A percentile compares a stretch with the other conserved stretches of the same genome.
phyloP scores from a whole-genome alignment of 1,139 yeast genomes.

The Suhomyces bribrorum region DNA sequence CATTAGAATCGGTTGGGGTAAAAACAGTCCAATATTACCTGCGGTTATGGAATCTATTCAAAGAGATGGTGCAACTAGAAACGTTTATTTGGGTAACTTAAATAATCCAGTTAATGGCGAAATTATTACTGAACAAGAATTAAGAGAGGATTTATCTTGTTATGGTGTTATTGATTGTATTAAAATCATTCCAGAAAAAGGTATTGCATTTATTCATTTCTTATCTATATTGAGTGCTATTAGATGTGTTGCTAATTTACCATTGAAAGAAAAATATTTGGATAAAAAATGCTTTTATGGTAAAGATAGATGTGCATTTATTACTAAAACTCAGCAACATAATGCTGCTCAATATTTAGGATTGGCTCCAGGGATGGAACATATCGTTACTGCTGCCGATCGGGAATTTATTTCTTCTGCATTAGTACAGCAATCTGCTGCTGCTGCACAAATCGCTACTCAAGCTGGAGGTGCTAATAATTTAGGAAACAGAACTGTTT shows the following conservation, averaged over 20 bases:
- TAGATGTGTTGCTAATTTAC: slow-evolving; percentile 58
- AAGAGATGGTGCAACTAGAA: slow-evolving; percentile 88
- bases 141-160: slow-evolving; percentile 48
- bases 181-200: slow-evolving; percentile 58
- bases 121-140: slow-evolving; percentile 59
- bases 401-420: slow-evolving; percentile 62
- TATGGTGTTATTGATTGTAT: slow-evolving; percentile 60
- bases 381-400: slow-evolving; percentile 78
- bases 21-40: slow-evolving; percentile 64
- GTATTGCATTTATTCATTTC: slow-evolving; percentile 63
- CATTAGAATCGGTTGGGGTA: slow-evolving; percentile 70
- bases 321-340: slow-evolving; percentile 93
- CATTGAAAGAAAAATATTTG: slow-evolving; percentile 53
- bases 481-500: slow-evolving; percentile 88
- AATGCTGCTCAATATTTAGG: slow-evolving; percentile 96
- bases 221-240: slow-evolving; percentile 59
- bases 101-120: slow-evolving; percentile 49
- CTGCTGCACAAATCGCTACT: slow-evolving; percentile 73
- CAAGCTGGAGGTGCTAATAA: slow-evolving; percentile 77
- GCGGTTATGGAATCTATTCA: slow-evolving; percentile 73
- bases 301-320: slow-evolving; percentile 67
- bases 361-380: slow-evolving; percentile 86
- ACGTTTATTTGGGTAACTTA: slow-evolving; percentile 80
- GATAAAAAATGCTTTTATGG: slow-evolving; percentile 63
- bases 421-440: slow-evolving; percentile 65